Conservation (phyloP, 2,329 filamentous ascomycete genomes). For the Hypoxylon rubiginosum region DNA sequence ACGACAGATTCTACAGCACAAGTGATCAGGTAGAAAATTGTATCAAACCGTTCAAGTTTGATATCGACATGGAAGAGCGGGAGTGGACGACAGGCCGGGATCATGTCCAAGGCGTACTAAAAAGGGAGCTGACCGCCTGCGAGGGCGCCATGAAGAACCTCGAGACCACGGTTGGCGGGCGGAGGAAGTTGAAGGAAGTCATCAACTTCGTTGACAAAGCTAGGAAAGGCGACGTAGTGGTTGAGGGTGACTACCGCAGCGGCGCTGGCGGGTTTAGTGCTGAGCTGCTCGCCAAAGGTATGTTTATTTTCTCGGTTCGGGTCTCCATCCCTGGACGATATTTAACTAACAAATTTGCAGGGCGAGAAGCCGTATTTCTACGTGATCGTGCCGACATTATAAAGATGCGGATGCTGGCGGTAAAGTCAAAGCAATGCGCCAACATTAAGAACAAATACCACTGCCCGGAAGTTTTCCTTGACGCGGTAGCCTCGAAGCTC, state of each 20-base stretch:
- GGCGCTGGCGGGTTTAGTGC: conserved; percentile 96
- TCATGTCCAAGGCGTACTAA: conserved; percentile 83
- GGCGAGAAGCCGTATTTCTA: conserved; percentile 93
- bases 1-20: conserved; percentile 95
- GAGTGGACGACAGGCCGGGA: conserved; percentile 91
- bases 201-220: conserved; percentile 92
- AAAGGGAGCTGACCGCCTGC: conserved; percentile 87
- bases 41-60: conserved; percentile 98
- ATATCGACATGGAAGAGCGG: conserved; percentile 91
- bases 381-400: conserved; percentile 91
- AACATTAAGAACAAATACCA: conserved; percentile 91
- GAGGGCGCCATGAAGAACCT: conserved; percentile 82
- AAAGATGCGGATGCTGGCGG: conserved; percentile 87
- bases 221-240: conserved; percentile 83
- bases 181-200: conserved; percentile 88
- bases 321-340: neutral
- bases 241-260: conserved; percentile 85
- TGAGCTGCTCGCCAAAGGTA: conserved; percentile 85
- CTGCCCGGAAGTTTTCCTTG: conserved; percentile 97
- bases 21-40: conserved; percentile 99
- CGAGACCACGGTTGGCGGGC: conserved; percentile 83
- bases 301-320: conserved; percentile 46
- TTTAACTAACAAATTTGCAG: conserved; percentile 62
- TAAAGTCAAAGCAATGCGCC: conserved; percentile 92
- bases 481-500: conserved; percentile 94